These are phyloP conservation scores for Stellera chamaejasme DNA, from an alignment of 345 rosid species.

Conservation along the genomic window DNA sequence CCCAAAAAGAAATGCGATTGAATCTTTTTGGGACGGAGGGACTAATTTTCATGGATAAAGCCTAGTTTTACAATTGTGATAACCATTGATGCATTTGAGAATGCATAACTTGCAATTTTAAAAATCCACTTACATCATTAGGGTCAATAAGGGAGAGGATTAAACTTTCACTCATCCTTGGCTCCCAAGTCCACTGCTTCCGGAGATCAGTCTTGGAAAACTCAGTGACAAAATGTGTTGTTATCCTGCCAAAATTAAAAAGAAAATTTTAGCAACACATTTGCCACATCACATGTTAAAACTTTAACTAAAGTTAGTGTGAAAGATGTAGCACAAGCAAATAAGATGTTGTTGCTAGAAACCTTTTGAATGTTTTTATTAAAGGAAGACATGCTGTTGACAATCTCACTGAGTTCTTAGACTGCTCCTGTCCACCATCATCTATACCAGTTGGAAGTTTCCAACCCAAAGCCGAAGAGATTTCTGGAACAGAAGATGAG, in stretches of 20 bases:
- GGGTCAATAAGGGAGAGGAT: constrained; percentile 85
- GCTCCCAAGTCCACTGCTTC: constrained; percentile 93
- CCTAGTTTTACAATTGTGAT: too few species aligned
- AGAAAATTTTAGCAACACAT: neutral
- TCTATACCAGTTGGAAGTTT: constrained; percentile 85
- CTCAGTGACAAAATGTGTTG: constrained; percentile 60
- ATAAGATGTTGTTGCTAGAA: constrained; percentile 2
- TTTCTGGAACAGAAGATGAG: constrained; percentile 52
- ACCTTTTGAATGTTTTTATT: constrained; percentile 78
- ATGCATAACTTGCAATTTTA: neutral
- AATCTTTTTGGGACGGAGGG: too few species aligned
- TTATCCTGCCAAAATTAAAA: constrained; percentile 49
- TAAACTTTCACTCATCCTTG: constrained; percentile 76
- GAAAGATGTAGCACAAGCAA: constrained; percentile 9
- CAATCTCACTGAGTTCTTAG: constrained; percentile 76
- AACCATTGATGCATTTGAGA: too few species aligned
- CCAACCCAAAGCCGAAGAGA: constrained; percentile 82
- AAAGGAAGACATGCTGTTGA: constrained; percentile 62
- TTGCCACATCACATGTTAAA: neutral
- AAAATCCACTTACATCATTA: constrained; percentile 57
- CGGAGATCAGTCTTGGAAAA: constrained; percentile 52
- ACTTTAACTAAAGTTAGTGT: constrained; percentile 11
- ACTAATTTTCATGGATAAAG: too few species aligned
- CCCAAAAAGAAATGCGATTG: too few species aligned
- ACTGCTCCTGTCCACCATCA: constrained; percentile 79